Base-by-base conservation (phyloP, 2,329 filamentous ascomycete genomes). In the Didymella glomerata region DNA sequence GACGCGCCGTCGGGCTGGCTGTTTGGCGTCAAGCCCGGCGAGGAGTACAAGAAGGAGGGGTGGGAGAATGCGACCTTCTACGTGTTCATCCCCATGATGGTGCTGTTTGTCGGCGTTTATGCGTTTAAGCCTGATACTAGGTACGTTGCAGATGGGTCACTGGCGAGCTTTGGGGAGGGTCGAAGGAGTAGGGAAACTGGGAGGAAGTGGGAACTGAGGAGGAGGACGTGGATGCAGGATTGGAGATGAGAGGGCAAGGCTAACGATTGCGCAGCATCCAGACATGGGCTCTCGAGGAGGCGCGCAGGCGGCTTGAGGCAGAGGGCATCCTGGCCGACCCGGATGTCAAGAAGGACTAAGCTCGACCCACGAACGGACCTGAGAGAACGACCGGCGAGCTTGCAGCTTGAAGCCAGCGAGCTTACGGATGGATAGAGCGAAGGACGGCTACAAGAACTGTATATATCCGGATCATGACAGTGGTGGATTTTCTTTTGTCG, bases 121-220 rank as follows among this genome's bases (percentile, higher is more conserved):
- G 92, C 92, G 63, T 98, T 95, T 78, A 98, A 98, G 88, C 95
- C 95, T 52, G 95, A 99, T 85, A 98, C 94, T 65, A 96, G 92
- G 95, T 99, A 85, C 83, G 93, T 92, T 28, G 48, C 4, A 10
- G 14, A 32, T 32, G 30, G 4, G 10, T 16, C 11, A 49, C 40
- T 45, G 28, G 38, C 14, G 14, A 36, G 2, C 1, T 18, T 22
- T 24, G 38, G 7, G 22, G 20, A 13, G n/a, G 18, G 36, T 16
- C 20, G 16, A 42, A 6, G 14, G 13, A n/a, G 27, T 9, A 11
- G 27, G 22, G n/a, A n/a, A n/a, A n/a, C n/a, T n/a, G n/a, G n/a
- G n/a, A 50, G 52, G 38, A 36, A 27, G 41, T 24, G 49, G 22
- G 25, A 4, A 1, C 10, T 30, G 9, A 13, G 11, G 8, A 9